Percentiles rank a stretch among this genome's conserved stretches.
Conservation (phyloP, 345 rosid species). For the Salix exigua region DNA sequence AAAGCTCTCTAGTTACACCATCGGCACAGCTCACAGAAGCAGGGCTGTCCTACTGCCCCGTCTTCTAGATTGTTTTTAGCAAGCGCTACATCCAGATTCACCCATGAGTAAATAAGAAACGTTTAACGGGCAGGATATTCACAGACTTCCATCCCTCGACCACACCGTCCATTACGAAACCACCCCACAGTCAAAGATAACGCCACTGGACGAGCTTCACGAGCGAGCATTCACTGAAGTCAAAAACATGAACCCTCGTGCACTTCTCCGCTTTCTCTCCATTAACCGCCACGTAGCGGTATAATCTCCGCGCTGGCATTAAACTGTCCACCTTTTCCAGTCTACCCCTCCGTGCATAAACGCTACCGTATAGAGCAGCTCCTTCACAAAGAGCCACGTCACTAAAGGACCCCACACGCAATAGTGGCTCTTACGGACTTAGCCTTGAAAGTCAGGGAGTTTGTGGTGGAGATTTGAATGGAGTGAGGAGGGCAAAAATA, state of each 20-base stretch:
- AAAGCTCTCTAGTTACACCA: too few relatives aligned
- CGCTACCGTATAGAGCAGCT: neutral
- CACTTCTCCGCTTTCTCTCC: neutral
- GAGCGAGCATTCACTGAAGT: neutral
- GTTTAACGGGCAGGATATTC: neutral
- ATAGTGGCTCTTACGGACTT: conserved; percentile 7
- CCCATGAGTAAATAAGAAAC: neutral
- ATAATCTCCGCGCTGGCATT: neutral
- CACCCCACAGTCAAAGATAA: neutral
- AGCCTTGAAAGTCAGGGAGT: conserved; percentile 1
- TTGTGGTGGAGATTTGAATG: conserved; percentile 22
- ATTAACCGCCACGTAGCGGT: conserved; percentile 13
- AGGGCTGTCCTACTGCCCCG: too few relatives aligned
- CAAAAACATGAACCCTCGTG: neutral
- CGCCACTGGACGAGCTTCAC: neutral
- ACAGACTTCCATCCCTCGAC: neutral
- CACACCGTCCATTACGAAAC: neutral
- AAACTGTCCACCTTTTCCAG: neutral
- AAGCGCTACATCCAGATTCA: neutral
- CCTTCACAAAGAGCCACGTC: conserved; percentile 3
- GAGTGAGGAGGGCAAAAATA: neutral
- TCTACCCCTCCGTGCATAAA: too few relatives aligned
- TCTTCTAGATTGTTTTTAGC: neutral
- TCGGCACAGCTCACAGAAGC: too few relatives aligned
- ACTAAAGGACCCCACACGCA: neutral